Evolutionary conservation across 306 rosid genomes (phyloP), one percentile per base, ranked within the genome.

Genomic region (Gynostemma pentaphyllum): DNA sequence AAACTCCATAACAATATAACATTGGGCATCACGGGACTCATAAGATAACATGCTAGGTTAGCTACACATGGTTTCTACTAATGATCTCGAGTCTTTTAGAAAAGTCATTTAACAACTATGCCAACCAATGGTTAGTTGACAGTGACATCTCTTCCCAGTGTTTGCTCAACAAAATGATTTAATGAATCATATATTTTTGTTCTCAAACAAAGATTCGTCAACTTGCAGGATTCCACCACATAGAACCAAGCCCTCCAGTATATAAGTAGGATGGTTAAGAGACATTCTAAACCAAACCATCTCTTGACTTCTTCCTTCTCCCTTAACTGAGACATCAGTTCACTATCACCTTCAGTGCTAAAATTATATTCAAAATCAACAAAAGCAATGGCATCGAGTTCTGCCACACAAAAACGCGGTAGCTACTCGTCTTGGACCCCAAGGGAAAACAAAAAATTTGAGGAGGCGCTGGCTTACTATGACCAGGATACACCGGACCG

Each of bases 401-500:
- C 78, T 8, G 36, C 65, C 62, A 64, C 54, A 5, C 45, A 72
- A 34, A 46, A 80, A 16, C 68, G 70, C 13, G 68, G 45, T 11
- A 30, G 66, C 7, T 62, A 64, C 41, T 64, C 78, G 49, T 59
- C 74, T 39, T 91, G 97, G 97, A 91, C 96, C 14, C 65, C 76
- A 24, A 85, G 80, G 74, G 92, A 91, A 70, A 91, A 91, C 67
- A 80, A 76, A 49, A 80, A 78, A 40, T 91, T 91, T 64, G 97
- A 91, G 75, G 83, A 77, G 74, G 97, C 97, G 19, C 88, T 91
- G 57, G 97, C 97, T 3, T 81, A 81, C 27, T 83, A 77, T 73
- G 97, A 87, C 66, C 86, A 89, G 24, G 89, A 87, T 45, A 85
- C 94, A 39, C 95, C 88, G 4, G 80, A 91, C 64, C 80, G 97